Evolutionary conservation across 208 protist genomes (phyloP).

Genomic region (Trypanosomatidae sp.): DNA sequence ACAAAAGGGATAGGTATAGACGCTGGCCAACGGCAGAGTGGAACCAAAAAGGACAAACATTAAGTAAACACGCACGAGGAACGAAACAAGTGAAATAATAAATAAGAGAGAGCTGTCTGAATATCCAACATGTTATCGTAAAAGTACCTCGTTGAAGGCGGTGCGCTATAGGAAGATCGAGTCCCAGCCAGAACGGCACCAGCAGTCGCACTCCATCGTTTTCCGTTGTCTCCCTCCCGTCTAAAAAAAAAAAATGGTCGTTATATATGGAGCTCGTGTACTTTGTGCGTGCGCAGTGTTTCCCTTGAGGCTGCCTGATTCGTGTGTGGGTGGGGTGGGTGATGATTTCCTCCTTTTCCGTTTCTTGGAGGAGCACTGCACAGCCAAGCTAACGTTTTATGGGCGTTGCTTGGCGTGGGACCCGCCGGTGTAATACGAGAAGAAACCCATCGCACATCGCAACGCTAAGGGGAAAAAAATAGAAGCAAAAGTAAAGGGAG

Average conservation of each 20-base stretch:
- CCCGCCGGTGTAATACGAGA: background rate
- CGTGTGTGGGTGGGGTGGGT: too few species aligned
- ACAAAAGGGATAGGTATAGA: background rate
- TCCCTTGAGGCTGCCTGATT: too few species aligned
- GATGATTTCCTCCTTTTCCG: too few species aligned
- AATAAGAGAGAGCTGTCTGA: background rate
- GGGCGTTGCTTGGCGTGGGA: background rate
- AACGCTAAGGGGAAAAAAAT: background rate
- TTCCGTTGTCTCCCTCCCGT: background rate
- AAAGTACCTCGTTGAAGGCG: background rate
- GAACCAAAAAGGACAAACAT: background rate
- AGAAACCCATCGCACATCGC: background rate
- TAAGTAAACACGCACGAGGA: background rate
- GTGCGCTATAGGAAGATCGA: background rate
- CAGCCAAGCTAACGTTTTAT: background rate
- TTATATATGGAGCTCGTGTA: background rate
- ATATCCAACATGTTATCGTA: background rate
- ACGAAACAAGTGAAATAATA: background rate
- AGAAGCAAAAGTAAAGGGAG: background rate
- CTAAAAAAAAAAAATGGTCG: background rate
- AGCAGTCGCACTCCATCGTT: background rate
- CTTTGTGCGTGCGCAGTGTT: background rate
- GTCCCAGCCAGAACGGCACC: background rate
- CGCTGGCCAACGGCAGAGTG: background rate
- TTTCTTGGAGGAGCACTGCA: background rate